phyloP scores from a whole-genome alignment of 2,329 filamentous ascomycete species.

The Plectosphaerella cucumerina region DNA sequence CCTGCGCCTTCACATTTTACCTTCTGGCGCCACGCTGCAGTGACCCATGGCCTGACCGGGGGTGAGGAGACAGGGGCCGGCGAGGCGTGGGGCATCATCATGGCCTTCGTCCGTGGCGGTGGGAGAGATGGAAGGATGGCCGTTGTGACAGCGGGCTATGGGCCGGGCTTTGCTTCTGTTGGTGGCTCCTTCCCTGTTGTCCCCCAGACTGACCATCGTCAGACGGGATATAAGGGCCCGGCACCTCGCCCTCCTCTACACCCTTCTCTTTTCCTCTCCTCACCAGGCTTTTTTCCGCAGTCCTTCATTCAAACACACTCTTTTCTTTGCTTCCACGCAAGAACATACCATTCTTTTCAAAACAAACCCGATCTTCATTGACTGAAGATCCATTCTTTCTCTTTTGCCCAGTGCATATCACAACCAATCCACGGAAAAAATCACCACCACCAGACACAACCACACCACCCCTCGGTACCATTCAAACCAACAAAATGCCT shows the following conservation, averaged over 20 bases:
- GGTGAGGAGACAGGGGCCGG: no score
- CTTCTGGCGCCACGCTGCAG: not conserved
- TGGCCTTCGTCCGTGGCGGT: not conserved
- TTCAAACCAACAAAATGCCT: conserved; percentile 13
- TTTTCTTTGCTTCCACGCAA: conserved; percentile 1
- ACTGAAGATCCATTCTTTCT: conserved; percentile 4
- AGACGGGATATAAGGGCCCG: conserved; percentile 2
- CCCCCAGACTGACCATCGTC: not conserved
- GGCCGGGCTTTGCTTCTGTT: not conserved
- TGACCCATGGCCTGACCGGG: not conserved
- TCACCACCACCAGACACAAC: not conserved
- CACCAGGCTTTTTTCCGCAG: conserved; percentile 3
- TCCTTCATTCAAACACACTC: conserved; percentile 2
- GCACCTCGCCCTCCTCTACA: not conserved
- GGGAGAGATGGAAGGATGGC: not conserved
- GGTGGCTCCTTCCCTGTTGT: not conserved
- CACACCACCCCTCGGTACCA: not conserved
- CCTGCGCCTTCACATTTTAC: not conserved
- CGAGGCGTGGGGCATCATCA: not conserved
- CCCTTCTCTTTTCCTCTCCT: conserved; percentile 1
- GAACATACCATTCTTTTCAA: conserved; percentile 1
- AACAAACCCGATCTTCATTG: conserved; percentile 1
- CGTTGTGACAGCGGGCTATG: no score
- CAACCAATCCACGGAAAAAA: not conserved
- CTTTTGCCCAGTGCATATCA: not conserved